A percentile compares a stretch with the other conserved stretches of the same genome.
phyloP scores from a whole-genome alignment of 805 yeast genomes.

The Saccharomyces paradoxus region DNA sequence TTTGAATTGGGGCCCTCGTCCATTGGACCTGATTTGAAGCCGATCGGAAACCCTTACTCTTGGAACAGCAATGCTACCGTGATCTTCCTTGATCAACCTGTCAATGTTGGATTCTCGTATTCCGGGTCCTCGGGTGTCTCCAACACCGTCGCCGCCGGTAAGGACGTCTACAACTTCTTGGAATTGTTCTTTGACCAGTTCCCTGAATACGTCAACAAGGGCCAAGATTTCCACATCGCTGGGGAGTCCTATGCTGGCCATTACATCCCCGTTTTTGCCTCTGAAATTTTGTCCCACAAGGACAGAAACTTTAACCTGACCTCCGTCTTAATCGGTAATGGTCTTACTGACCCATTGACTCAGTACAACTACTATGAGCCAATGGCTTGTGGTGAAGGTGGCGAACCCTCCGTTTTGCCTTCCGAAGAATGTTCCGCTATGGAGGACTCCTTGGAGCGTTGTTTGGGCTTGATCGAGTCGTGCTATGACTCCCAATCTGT shows the following conservation, averaged over 20 bases:
- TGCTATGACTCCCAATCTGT: constrained; percentile 72
- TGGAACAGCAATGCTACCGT: constrained; percentile 85
- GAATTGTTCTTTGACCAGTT: constrained; percentile 73
- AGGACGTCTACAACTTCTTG: constrained; percentile 73
- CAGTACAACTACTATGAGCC: constrained; percentile 77
- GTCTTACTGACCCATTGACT: constrained; percentile 75
- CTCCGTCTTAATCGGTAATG: constrained; percentile 84
- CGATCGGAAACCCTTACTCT: constrained; percentile 62
- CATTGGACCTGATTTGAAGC: constrained; percentile 52
- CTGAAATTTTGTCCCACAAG: constrained; percentile 62
- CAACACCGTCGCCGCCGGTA: constrained; percentile 73
- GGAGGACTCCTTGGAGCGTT: constrained; percentile 63
- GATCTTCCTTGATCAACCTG: constrained; percentile 83
- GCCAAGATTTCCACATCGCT: constrained; percentile 70
- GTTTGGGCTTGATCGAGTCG: constrained; percentile 62
- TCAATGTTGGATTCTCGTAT: constrained; percentile 72
- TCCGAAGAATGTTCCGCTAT: constrained; percentile 74
- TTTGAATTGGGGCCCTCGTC: constrained; percentile 82
- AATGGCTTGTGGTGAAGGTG: constrained; percentile 94
- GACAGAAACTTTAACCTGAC: constrained; percentile 57
- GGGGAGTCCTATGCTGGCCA: constrained; percentile 95
- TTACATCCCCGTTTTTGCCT: constrained; percentile 83
- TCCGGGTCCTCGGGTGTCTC: constrained; percentile 53
- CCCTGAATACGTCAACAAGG: constrained; percentile 38
- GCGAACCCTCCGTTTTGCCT: constrained; percentile 63